These are phyloP conservation scores for Sugiyamaella japonica DNA, from an alignment of 1,139 yeast genomes.

Conservation along the genomic window DNA sequence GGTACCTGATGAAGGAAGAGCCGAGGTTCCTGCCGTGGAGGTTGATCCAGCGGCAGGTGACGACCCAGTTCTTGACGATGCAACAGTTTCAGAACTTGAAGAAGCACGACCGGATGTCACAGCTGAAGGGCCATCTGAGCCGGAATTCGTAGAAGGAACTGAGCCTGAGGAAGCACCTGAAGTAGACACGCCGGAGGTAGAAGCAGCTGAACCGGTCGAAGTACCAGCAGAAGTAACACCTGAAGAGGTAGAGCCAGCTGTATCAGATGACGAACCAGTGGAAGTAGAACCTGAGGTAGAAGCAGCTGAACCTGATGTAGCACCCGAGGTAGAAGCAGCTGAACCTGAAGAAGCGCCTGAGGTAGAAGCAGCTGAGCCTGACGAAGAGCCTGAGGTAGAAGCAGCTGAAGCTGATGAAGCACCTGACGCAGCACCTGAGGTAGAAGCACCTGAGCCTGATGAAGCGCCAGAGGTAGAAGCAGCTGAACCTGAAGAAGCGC, in stretches of 20 bases:
- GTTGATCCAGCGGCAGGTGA: background rate
- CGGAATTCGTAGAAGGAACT: background rate
- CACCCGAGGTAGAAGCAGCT: background rate
- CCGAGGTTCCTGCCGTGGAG: background rate
- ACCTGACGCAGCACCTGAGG: too few relatives aligned
- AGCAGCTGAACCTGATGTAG: background rate
- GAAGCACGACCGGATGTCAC: background rate
- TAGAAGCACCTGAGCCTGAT: background rate
- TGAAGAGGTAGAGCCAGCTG: background rate
- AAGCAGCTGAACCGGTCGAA: background rate
- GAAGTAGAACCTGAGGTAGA: constrained; percentile 1
- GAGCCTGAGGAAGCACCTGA: background rate
- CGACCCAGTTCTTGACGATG: too few relatives aligned
- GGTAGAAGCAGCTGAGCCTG: background rate
- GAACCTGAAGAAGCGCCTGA: background rate
- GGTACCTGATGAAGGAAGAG: background rate
- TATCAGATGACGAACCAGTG: background rate
- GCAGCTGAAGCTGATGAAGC: background rate
- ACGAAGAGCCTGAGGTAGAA: background rate
- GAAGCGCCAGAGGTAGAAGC: background rate
- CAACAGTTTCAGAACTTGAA: constrained; percentile 1
- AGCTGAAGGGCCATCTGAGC: background rate
- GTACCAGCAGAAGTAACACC: background rate
- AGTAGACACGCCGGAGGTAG: too few relatives aligned
- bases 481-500: background rate